These are phyloP conservation scores for Mycena maculata DNA, from an alignment of 768 basidiomycete genomes.

Conservation along the genomic window DNA sequence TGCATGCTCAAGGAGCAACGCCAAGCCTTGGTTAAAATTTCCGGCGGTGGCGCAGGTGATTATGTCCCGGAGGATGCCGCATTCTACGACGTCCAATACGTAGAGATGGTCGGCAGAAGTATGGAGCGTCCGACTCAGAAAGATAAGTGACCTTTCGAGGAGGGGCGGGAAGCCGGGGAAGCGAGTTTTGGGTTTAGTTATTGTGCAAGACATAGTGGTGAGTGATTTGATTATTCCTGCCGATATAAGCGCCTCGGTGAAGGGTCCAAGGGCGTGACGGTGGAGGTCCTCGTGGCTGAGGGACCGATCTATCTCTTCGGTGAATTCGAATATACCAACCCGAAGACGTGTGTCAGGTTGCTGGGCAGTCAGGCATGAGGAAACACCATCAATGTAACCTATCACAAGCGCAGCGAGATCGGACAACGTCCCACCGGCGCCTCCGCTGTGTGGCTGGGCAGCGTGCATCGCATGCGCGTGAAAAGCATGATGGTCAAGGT, in stretches of 20 bases:
- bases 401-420: not conserved
- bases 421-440: not conserved
- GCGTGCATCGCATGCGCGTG: not conserved
- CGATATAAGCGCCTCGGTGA: not conserved
- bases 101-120: not conserved
- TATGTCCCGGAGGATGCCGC: not conserved
- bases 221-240: not conserved
- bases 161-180: not conserved
- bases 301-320: not conserved
- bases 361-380: not conserved
- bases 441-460: not conserved
- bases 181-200: not conserved
- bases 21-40: not conserved
- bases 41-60: not conserved
- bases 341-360: not conserved
- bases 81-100: not conserved
- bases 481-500: not conserved
- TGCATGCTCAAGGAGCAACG: not conserved
- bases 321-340: not conserved
- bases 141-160: not conserved
- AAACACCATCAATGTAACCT: not conserved
- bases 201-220: not conserved
- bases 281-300: not conserved
- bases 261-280: not conserved
- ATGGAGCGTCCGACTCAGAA: not conserved